Percentiles rank a stretch among this genome's conserved stretches.
phyloP scores from a whole-genome alignment of 2,329 filamentous ascomycete species.

The Scytalidium sp. region DNA sequence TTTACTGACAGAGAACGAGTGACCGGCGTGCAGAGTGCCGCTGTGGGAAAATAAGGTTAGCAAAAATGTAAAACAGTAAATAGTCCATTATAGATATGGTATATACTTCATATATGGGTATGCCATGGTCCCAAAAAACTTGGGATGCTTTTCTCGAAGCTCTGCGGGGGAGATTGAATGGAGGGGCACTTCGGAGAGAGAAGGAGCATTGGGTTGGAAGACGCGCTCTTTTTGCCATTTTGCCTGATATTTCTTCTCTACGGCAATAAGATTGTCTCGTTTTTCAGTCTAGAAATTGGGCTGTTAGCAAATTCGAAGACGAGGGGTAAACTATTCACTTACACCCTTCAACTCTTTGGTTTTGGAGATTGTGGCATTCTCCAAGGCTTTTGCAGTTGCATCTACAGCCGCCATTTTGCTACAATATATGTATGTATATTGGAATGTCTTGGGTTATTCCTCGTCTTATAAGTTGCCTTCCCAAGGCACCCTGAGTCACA shows the following conservation, averaged over 20 bases:
- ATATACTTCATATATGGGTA: conserved; percentile 64
- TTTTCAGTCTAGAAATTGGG: conserved; percentile 67
- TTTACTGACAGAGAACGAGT: conserved; percentile 89
- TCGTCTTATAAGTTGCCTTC: background rate
- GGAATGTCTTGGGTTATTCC: background rate
- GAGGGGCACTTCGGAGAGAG: conserved; percentile 72
- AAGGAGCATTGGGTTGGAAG: conserved; percentile 85
- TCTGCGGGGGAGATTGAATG: conserved; percentile 70
- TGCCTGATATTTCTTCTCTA: conserved; percentile 90
- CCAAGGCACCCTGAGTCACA: conserved; percentile 1
- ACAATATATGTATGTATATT: conserved; percentile 7
- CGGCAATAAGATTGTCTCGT: conserved; percentile 74
- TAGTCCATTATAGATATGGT: background rate
- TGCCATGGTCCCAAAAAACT: conserved; percentile 83
- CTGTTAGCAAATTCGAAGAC: conserved; percentile 18
- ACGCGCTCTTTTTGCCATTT: conserved; percentile 74
- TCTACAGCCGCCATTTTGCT: conserved; percentile 43
- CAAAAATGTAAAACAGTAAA: background rate
- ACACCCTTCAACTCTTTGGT: conserved; percentile 60
- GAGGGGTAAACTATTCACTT: conserved; percentile 25
- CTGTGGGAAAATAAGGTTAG: conserved; percentile 44
- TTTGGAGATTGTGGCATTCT: conserved; percentile 51
- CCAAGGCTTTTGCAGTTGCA: conserved; percentile 41
- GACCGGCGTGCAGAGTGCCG: conserved; percentile 83
- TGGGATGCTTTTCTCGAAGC: conserved; percentile 77